Evolutionary conservation across 2,329 filamentous ascomycete genomes (phyloP), one percentile per base, ranked within the genome.

Genomic region (Colletotrichum phormii): DNA sequence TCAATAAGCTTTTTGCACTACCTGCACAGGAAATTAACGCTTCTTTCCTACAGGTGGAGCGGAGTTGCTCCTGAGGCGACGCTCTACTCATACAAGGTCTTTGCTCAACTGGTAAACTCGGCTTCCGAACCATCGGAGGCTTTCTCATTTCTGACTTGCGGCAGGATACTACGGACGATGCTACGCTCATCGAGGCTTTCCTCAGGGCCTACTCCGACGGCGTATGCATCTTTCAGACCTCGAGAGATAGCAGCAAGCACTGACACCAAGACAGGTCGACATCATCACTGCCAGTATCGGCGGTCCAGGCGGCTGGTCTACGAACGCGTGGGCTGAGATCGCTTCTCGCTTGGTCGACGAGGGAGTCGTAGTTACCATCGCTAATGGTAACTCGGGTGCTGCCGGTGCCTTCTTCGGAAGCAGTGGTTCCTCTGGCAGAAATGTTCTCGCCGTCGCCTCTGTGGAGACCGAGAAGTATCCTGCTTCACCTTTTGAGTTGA

Each of bases 381-480:
- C 87, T 1, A 86, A 85, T 5, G 88, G 88, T 15, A 90, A 90
- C 67, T 83, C 85, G 18, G 88, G 88, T 29, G 79, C 79, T 15
- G 78, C 80, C 12, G 88, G 88, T 0, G 82, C 87, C 0, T 89
- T 89, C 77, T 86, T 83, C 35, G 80, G 81, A 6, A 80, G 79
- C 54, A 81, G 79, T 5, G 85, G 84, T 4, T 80, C 84, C 2
- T 81, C 83, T 8, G 85, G 83, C 4, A 80, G 79, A 35, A 80
- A 82, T n/a, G 84, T 85, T 4, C 81, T 86, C 11, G 80, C 84
- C 4, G 81, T 87, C 29, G 86, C 84, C 24, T 86, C 86, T 0
- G 79, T 86, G 49, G 77, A 78, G 26, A 79, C 78, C 4, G 77
- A 80, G 24, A 71, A 77, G 33, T 75, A 76, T 37, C 77, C 80